Evolutionary conservation across 257 asterid genomes (phyloP).

Genomic region (Solanum appendiculatum): DNA sequence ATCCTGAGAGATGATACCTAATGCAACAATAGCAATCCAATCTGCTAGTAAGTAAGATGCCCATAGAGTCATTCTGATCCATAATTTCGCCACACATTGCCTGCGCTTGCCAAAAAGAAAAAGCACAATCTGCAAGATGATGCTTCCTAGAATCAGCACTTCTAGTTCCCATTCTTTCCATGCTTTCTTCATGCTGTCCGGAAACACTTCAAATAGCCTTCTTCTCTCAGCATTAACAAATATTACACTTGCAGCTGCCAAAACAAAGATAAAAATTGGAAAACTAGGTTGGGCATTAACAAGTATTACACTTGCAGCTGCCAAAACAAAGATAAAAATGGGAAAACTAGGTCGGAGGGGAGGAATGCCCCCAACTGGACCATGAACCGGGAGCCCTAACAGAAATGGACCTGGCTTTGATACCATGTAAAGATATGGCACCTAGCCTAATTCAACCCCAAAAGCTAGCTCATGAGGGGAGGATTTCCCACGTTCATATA

Average conservation of each 20-base stretch:
- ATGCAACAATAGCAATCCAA: constrained; percentile 29
- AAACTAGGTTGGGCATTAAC: background rate
- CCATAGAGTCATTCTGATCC: constrained; percentile 35
- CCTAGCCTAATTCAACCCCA: background rate
- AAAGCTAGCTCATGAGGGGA: too few species aligned
- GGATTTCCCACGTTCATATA: too few species aligned
- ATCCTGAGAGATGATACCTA: constrained; percentile 34
- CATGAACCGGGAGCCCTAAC: background rate
- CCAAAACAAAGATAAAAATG: background rate
- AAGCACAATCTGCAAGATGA: constrained; percentile 24
- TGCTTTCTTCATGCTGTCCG: background rate
- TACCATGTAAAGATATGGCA: background rate
- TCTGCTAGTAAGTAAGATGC: constrained; percentile 42
- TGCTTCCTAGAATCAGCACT: constrained; percentile 24
- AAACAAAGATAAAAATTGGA: background rate
- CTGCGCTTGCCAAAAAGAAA: constrained; percentile 27
- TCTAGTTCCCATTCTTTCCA: constrained; percentile 34
- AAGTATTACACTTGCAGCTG: constrained; percentile 17
- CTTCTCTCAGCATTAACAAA: constrained; percentile 20
- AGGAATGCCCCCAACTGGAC: background rate
- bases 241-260: constrained; percentile 15
- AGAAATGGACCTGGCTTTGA: background rate
- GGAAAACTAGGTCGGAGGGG: background rate
- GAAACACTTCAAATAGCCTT: constrained; percentile 13
- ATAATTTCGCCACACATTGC: constrained; percentile 19